These are phyloP conservation scores for Trichoderma breve DNA, from an alignment of 2,329 filamentous ascomycete genomes.

Conservation along the genomic window DNA sequence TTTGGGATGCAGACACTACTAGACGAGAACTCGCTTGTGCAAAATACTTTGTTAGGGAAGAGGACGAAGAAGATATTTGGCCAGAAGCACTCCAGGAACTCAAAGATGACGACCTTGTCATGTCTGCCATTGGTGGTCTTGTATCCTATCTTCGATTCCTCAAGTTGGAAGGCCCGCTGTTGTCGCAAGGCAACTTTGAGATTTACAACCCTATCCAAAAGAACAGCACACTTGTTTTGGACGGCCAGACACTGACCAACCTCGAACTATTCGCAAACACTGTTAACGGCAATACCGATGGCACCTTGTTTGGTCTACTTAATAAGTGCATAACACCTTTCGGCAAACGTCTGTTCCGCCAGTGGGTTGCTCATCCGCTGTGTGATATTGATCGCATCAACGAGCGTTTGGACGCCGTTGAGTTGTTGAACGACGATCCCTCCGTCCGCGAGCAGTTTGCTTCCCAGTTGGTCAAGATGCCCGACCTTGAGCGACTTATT, in stretches of 20 bases:
- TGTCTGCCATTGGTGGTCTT: constrained; percentile 88
- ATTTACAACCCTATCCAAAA: constrained; percentile 88
- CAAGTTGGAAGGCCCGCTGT: constrained; percentile 82
- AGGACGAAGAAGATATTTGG: constrained; percentile 64
- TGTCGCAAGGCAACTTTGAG: constrained; percentile 87
- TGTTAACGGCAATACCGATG: constrained; percentile 78
- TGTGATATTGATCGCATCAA: constrained; percentile 87
- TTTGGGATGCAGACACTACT: constrained; percentile 83
- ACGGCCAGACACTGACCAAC: constrained; percentile 95
- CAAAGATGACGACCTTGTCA: constrained; percentile 74
- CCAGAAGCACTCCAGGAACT: constrained; percentile 70
- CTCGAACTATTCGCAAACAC: constrained; percentile 96
- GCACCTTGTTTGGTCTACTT: constrained; percentile 84
- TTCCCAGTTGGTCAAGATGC: constrained; percentile 83
- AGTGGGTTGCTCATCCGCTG: constrained; percentile 96
- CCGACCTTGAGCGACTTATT: constrained; percentile 89
- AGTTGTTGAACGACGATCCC: constrained; percentile 82
- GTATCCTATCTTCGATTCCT: constrained; percentile 82
- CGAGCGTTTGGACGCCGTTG: constrained; percentile 88
- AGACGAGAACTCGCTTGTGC: constrained; percentile 76
- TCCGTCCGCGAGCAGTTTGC: constrained; percentile 83
- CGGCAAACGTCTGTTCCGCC: constrained; percentile 90
- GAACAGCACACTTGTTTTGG: constrained; percentile 87
- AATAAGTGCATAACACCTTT: constrained; percentile 96
- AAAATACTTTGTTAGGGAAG: constrained; percentile 70